These are phyloP conservation scores for Fulvia fulva DNA, from an alignment of 2,329 filamentous ascomycete genomes.

Conservation along the genomic window DNA sequence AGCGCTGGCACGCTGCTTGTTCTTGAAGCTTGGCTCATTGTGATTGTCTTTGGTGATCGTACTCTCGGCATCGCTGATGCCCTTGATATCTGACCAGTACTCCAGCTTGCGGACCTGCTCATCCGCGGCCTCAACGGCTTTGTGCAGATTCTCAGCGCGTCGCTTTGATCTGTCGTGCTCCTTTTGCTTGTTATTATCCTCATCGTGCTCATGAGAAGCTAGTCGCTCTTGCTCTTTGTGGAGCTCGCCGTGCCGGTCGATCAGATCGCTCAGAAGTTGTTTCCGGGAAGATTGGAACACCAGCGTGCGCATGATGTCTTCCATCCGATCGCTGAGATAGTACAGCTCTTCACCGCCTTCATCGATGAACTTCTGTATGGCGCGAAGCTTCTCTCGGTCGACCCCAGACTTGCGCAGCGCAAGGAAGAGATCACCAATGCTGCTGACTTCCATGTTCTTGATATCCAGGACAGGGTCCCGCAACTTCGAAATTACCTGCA, in stretches of 20 bases:
- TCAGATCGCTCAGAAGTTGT: constrained; percentile 68
- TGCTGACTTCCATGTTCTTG: constrained; percentile 53
- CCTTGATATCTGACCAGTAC: constrained; percentile 73
- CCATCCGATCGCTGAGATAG: constrained; percentile 71
- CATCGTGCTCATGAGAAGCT: constrained; percentile 33
- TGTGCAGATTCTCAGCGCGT: constrained; percentile 65
- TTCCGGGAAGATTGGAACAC: constrained; percentile 85
- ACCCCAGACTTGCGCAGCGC: constrained; percentile 68
- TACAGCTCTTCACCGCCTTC: constrained; percentile 71
- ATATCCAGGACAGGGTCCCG: constrained; percentile 45
- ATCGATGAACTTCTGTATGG: constrained; percentile 75
- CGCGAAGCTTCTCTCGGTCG: constrained; percentile 86
- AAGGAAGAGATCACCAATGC: constrained; percentile 65
- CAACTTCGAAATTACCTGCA: constrained; percentile 12
- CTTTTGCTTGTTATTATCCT: constrained; percentile 44
- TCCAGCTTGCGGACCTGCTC: constrained; percentile 76
- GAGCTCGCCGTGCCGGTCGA: constrained; percentile 54
- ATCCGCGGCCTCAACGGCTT: constrained; percentile 71
- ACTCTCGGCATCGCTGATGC: constrained; percentile 29
- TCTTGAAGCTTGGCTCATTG: constrained; percentile 20
- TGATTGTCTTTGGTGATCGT: constrained; percentile 7
- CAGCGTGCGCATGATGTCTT: constrained; percentile 79
- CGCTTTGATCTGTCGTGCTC: constrained; percentile 35
- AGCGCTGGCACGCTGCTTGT: constrained; percentile 18
- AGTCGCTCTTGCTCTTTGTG: constrained; percentile 49